Conservation (phyloP, 441 rosid genomes). For the Macaranga tanarius region DNA sequence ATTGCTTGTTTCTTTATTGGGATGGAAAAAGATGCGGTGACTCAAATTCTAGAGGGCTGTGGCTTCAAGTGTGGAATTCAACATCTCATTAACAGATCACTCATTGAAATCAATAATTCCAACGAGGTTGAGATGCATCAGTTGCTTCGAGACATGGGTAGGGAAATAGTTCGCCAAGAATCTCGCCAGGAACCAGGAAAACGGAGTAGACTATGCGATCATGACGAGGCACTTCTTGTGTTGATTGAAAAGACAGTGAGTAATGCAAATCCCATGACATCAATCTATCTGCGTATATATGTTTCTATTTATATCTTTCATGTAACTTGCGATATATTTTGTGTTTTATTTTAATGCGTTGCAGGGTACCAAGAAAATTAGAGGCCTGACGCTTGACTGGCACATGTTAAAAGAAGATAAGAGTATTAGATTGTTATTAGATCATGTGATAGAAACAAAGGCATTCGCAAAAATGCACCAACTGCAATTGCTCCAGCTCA, state of each 20-base stretch:
- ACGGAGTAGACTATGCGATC: background rate
- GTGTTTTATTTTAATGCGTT: background rate
- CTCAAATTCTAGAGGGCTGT: background rate
- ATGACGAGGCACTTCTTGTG: background rate
- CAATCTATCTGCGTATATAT: too few relatives aligned
- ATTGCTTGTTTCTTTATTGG: conserved; percentile 3
- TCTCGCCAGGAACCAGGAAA: background rate
- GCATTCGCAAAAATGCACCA: background rate
- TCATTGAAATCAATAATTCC: background rate
- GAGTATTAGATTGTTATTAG: background rate
- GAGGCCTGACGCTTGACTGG: background rate
- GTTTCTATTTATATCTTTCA: too few relatives aligned
- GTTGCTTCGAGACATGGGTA: background rate
- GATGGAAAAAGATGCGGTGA: background rate
- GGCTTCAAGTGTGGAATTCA: background rate
- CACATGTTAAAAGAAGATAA: too few relatives aligned
- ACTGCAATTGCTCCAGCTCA: background rate
- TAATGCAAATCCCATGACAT: too few relatives aligned
- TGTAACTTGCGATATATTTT: too few relatives aligned
- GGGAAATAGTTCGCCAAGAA: background rate
- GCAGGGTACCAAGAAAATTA: background rate
- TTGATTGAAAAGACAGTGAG: background rate
- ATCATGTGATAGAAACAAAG: too few relatives aligned
- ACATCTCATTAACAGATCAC: background rate
- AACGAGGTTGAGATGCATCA: background rate